A percentile compares a stretch with the other conserved stretches of the same genome.
These are phyloP conservation scores for Gyrodon lividus DNA, from an alignment of 768 basidiomycete genomes.

Conservation along the genomic window DNA sequence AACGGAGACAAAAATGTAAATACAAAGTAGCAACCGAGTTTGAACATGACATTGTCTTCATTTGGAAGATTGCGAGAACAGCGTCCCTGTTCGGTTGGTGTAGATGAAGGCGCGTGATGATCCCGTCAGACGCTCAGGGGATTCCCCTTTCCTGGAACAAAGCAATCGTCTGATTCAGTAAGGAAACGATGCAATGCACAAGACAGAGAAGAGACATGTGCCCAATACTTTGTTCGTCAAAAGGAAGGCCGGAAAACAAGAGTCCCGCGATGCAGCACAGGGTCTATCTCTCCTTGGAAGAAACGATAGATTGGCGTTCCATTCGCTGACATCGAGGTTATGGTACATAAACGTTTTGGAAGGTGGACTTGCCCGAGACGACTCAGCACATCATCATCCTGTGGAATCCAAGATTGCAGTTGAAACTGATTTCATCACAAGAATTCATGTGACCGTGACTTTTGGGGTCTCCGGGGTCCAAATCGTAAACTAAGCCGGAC, in stretches of 20 bases:
- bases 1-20: conserved; percentile 8
- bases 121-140: neutral
- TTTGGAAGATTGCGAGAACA: conserved; percentile 14
- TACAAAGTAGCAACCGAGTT: conserved; percentile 27
- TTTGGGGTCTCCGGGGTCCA: neutral
- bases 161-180: conserved; percentile 1
- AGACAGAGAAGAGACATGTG: neutral
- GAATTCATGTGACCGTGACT: too few species aligned
- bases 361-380: too few species aligned
- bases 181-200: neutral
- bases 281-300: neutral
- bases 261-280: neutral
- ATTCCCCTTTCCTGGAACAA: conserved; percentile 12
- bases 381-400: too few species aligned
- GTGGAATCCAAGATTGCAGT: too few species aligned
- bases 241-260: neutral
- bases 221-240: conserved; percentile 3
- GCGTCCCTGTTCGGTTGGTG: neutral
- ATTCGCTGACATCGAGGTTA: neutral
- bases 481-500: conserved; percentile 4
- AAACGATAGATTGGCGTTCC: neutral
- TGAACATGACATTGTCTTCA: conserved; percentile 18
- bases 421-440: too few species aligned
- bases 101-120: neutral
- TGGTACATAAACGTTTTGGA: neutral